phyloP scores from a whole-genome alignment of 2,329 filamentous ascomycete genomes.

The Aspergillus cejpii region DNA sequence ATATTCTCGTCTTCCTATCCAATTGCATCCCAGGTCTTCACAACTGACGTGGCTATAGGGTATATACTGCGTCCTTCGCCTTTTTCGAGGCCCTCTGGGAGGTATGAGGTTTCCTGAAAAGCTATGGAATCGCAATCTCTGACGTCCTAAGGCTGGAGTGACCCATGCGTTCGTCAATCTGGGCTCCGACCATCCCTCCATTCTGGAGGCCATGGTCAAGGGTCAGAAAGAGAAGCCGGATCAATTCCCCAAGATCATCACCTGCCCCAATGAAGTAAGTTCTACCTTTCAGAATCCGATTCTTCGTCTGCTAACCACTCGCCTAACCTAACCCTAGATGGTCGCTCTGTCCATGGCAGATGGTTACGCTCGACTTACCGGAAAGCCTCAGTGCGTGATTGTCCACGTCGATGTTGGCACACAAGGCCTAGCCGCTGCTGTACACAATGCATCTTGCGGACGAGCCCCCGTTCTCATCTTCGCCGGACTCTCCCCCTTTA shows the following conservation, averaged over 20 bases:
- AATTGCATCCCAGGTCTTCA: too few species aligned
- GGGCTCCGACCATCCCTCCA: conserved; percentile 60
- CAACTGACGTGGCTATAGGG: conserved; percentile 17
- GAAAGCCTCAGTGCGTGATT: conserved; percentile 68
- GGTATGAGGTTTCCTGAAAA: conserved; percentile 42
- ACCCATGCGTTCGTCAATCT: conserved; percentile 50
- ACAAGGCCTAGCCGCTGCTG: conserved; percentile 67
- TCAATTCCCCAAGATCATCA: conserved; percentile 66
- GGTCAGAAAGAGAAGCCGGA: conserved; percentile 60
- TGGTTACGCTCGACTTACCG: conserved; percentile 66
- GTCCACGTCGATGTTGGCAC: conserved; percentile 78
- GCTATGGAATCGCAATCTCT: too few species aligned
- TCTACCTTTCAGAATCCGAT: neutral
- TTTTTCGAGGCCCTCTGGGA: conserved; percentile 66
- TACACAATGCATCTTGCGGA: conserved; percentile 72
- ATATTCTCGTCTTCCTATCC: neutral
- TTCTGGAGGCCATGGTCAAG: conserved; percentile 74
- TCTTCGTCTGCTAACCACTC: conserved; percentile 8
- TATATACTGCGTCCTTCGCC: conserved; percentile 67
- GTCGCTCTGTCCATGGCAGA: conserved; percentile 80
- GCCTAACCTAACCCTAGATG: conserved; percentile 50
- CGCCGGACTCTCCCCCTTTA: conserved; percentile 69
- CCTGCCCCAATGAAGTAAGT: conserved; percentile 68
- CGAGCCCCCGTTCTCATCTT: conserved; percentile 71
- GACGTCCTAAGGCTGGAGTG: conserved; percentile 40